Conservation (phyloP, 2,329 filamentous ascomycete genomes). For the Trichoderma breve region DNA sequence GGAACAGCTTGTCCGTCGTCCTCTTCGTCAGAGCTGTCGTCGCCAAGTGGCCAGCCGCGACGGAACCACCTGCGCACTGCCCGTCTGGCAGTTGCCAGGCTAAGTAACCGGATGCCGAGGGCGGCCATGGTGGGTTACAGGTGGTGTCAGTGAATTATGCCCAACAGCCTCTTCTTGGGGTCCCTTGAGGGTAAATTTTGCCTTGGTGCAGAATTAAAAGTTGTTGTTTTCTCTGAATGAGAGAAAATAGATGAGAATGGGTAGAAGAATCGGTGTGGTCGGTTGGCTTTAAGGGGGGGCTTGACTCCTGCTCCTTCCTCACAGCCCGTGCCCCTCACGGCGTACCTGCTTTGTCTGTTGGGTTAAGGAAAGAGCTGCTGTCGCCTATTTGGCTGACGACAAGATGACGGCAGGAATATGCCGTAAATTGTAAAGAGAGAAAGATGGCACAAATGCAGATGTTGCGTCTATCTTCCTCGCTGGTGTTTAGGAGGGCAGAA, state of each 20-base stretch:
- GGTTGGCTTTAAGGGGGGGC: not conserved
- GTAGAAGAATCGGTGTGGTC: not conserved
- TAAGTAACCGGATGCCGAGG: conserved; percentile 32
- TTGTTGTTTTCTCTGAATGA: not conserved
- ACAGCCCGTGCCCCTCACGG: not conserved
- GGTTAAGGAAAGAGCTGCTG: not conserved
- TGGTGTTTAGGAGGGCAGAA: not conserved
- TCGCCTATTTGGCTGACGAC: no score
- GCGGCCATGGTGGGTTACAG: not conserved
- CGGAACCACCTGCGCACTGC: conserved; percentile 34
- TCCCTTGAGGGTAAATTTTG: not conserved
- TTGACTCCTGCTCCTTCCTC: not conserved
- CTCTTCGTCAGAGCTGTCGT: conserved; percentile 9
- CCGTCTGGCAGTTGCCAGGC: conserved; percentile 33
- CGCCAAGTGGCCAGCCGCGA: conserved; percentile 28
- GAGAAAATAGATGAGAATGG: not conserved
- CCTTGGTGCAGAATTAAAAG: not conserved
- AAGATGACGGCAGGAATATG: not conserved
- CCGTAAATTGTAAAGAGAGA: not conserved
- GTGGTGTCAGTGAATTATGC: not conserved
- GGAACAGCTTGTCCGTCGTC: not conserved
- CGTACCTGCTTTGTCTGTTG: not conserved
- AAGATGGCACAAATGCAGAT: not conserved
- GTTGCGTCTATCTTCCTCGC: not conserved
- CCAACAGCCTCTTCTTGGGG: not conserved